Base-by-base conservation (phyloP, 805 yeast genomes). In the Gaillardinia entomophila region DNA sequence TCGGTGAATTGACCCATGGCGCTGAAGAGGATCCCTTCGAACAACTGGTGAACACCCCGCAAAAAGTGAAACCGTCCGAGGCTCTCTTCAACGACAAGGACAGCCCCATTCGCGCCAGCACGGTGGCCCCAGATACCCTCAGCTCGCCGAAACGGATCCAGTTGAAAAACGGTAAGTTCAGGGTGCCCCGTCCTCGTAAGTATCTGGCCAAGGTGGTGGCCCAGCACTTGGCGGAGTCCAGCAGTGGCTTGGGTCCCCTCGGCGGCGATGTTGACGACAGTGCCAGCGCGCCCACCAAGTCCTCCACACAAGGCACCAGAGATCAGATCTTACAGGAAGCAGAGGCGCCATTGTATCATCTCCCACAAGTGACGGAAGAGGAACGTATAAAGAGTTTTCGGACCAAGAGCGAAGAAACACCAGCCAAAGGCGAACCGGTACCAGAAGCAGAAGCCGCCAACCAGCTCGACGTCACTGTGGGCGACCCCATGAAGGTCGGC, bases 401-500 rank as follows among this genome's bases (percentile, higher is more conserved):
- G 28, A 26, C 28, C 16, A 35, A 38, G 2, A 27, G 33, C 40
- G 36, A 7, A 24, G 37, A 6, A 16, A 15, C 32, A 5, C 25
- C 30, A 26, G 24, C 31, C 2, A 29, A 28, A 2, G 16, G 4
- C 3, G 28, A 24, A 6, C 19, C 28, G 15, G 16, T 12, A 7
- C 24, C 15, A 13, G 23, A 32, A 16, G 35, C 27, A 12, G 45
- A 32, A 11, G 46, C 49, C 4, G 32, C 41, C 2, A 64, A 57
- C 26, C 54, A 60, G 12, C 70, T 84, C 38, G 77, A 73, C 3
- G 81, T 89, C 24, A 57, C 77, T 2, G 95, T 89, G 10, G 90
- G 90, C 2, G 96, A 89, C 54, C 97, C 97, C 0, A 71, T 79
- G 44, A 87, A 85, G 53, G 89, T 92, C 4, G 96, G 96, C 3